Conservation (phyloP, 495 filamentous ascomycete genomes). For the Amphirosellinia nigrospora region DNA sequence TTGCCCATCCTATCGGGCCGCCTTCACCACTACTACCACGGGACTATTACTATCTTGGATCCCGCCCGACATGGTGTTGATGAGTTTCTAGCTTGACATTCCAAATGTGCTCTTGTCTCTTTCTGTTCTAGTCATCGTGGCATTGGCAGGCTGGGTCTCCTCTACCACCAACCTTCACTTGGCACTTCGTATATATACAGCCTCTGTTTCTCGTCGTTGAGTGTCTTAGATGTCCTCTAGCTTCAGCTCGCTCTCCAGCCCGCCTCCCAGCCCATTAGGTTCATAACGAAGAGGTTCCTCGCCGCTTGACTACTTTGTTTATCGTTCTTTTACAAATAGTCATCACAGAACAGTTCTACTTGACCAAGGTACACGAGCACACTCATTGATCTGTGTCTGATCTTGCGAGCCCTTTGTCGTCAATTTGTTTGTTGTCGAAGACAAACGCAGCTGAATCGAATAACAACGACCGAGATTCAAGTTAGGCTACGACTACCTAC, state of each 20-base stretch:
- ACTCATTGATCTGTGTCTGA: neutral
- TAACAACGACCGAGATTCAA: neutral
- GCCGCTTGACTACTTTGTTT: neutral
- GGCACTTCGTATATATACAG: conserved; percentile 21
- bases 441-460: neutral
- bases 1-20: conserved; percentile 14
- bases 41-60: conserved; percentile 10
- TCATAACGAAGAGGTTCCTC: conserved; percentile 13
- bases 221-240: conserved; percentile 1
- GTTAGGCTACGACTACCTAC: neutral
- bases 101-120: conserved; percentile 17
- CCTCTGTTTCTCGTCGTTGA: neutral
- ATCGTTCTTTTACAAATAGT: conserved; percentile 9
- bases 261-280: neutral
- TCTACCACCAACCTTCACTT: conserved; percentile 4
- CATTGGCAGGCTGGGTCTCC: conserved; percentile 18
- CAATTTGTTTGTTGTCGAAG: conserved; percentile 8
- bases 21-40: conserved; percentile 11
- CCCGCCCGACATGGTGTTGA: neutral
- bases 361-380: neutral
- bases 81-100: conserved; percentile 2
- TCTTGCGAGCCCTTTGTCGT: conserved; percentile 4
- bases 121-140: conserved; percentile 17
- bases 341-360: neutral
- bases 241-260: neutral